A percentile compares a stretch with the other conserved stretches of the same genome.
These are phyloP conservation scores for Populus hybrid DNA, from an alignment of 441 rosid genomes.

Conservation along the genomic window DNA sequence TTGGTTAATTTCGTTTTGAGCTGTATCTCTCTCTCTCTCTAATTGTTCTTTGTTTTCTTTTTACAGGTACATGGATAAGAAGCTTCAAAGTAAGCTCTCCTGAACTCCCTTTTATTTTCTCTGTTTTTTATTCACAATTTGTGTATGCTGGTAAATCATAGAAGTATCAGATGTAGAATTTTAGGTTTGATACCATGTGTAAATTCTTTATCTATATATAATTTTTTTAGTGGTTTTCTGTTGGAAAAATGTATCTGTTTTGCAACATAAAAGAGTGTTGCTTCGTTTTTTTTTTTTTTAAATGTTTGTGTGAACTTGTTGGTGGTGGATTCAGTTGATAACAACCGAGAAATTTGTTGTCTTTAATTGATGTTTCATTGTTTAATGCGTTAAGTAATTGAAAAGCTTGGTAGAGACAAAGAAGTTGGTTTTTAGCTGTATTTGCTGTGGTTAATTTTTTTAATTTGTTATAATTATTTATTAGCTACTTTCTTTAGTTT, in stretches of 20 bases:
- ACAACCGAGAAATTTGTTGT: neutral
- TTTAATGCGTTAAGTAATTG: neutral
- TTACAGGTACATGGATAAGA: constrained; percentile 73
- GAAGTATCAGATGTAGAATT: neutral
- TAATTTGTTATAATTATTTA: too few species aligned
- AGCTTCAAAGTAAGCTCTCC: constrained; percentile 48
- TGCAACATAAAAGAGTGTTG: neutral
- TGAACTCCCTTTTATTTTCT: neutral
- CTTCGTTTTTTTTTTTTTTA: neutral
- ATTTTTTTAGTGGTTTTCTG: too few species aligned
- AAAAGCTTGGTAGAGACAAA: neutral
- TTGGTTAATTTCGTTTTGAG: neutral
- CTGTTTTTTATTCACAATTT: neutral
- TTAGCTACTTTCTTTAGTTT: too few species aligned
- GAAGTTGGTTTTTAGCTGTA: neutral
- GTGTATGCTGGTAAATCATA: neutral
- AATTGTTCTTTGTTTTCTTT: neutral
- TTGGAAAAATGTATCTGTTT: too few species aligned
- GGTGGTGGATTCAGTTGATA: neutral
- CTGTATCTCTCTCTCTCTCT: neutral
- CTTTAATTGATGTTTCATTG: neutral
- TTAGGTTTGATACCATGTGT: neutral
- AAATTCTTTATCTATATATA: neutral
- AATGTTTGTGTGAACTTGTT: neutral
- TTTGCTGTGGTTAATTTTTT: neutral